phyloP scores from a whole-genome alignment of 2,329 filamentous ascomycete species.

The Phyllachora maydis region DNA sequence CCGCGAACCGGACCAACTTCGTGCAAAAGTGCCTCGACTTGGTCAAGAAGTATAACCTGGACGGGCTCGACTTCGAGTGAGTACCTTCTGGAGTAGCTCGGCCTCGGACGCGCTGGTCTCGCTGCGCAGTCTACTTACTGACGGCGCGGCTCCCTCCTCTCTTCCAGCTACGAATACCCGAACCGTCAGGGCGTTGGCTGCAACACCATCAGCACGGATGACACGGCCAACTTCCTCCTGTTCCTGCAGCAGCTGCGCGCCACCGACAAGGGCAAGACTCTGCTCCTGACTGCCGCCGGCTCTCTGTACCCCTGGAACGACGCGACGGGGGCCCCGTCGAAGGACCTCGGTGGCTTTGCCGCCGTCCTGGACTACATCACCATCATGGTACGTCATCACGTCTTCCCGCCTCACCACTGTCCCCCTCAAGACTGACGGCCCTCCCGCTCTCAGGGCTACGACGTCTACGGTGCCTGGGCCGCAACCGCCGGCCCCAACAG shows the following conservation, averaged over 20 bases:
- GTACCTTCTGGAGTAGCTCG: no score
- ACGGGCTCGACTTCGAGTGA: conserved; percentile 7
- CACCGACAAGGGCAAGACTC: conserved; percentile 1
- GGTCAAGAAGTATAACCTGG: conserved; percentile 4
- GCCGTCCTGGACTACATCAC: conserved; percentile 5
- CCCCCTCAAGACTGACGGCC: background rate
- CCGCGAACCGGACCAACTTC: conserved; percentile 7
- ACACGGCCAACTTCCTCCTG: conserved; percentile 4
- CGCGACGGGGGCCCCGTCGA: conserved; percentile 1
- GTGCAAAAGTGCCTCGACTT: conserved; percentile 5
- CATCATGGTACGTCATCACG: conserved; percentile 4
- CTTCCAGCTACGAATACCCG: conserved; percentile 7
- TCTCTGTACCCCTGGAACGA: conserved; percentile 6
- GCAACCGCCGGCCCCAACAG: conserved; percentile 5
- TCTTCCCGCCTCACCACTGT: background rate
- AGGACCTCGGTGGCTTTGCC: conserved; percentile 3
- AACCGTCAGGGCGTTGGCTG: conserved; percentile 23
- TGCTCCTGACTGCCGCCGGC: conserved; percentile 4
- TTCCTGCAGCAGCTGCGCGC: conserved; percentile 5
- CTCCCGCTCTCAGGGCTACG: conserved; percentile 3
- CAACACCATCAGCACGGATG: conserved; percentile 3
- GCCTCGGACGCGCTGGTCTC: no score
- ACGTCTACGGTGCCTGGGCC: conserved; percentile 6
- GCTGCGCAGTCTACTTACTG: no score
- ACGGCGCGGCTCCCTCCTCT: no score